Base-by-base conservation (phyloP, 2,329 filamentous ascomycete species). In the Penicillium sumatraense region DNA sequence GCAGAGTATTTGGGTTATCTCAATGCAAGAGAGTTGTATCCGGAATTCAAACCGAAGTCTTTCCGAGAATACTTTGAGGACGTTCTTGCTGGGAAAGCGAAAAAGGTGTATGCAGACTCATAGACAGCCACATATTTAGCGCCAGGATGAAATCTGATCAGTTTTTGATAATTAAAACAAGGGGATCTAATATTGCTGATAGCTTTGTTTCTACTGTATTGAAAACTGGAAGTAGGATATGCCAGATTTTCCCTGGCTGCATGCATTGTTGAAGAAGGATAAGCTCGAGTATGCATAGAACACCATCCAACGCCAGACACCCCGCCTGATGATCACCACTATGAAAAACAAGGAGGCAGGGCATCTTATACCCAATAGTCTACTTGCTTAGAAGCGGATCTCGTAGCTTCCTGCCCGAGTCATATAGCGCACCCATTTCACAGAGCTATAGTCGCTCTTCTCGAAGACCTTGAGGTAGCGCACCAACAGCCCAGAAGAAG, bases 371-470 rank as follows among this genome's bases (percentile, higher is more conserved):
- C n/a, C 14, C 33, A 3, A 40, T 11, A 40, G 23, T 20, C 20
- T 9, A 21, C 23, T n/a, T 26, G 5, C 16, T n/a, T 23, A 46
- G 11, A 46, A 46, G 10, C 92, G 83, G 72, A 99, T 96, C 79
- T 99, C 95, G 75, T 99, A 99, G 75, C 92, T 97, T 24, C 95
- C 95, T 14, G 93, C 95, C 63, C 93, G 87, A 16, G 95, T 99
- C 95, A 99, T 98, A 76, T 99, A 99, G 66, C 95, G 83, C 66
- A 99, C 95, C 95, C 95, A 99, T 77, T 99, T 99, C 46, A 99
- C 95, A 71, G 92, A 96, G 60, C 90, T 96, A 74, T 99, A 99
- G 76, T 98, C 98, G 76, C 86, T 95, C 86, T 99, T 99, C 80
- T 99, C 95, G 79, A 99, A 99, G 1, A 99, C 95, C 78, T 99